Base-by-base conservation (phyloP, 306 rosid genomes). In the Prunus kanzakura region DNA sequence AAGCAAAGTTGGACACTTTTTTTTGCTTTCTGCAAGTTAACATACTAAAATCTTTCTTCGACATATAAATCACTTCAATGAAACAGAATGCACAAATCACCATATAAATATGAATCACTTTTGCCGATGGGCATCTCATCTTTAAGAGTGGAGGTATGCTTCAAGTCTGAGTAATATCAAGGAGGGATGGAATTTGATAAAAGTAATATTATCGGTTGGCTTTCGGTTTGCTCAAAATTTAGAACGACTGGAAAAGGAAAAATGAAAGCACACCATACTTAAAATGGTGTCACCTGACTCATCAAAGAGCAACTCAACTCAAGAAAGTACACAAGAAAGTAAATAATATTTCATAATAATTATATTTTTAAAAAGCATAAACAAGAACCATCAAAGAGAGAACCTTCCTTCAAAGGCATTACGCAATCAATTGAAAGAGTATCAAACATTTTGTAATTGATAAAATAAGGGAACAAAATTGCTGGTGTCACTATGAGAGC, bases 401-500 rank as follows among this genome's bases (percentile, higher is more conserved):
- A 75, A 68, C 50, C 65, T 71, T 75, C 56, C 47, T 38, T 54
- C 3, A 56, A 73, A 51, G 76, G 80, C 81, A 84, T 86, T 86
- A 62, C 56, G 78, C 77, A 79, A 83, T 76, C 79, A 67, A 74
- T 14, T 58, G 73, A n/a, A 72, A 66, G 63, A 58, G 56, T 66
- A 47, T 25, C 56, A 56, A 30, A 0, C 67, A 18, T 49, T 73
- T 14, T 76, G 54, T 64, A 14, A n/a, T 38, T 67, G 52, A 63
- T 62, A 69, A 61, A 47, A 51, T 22, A 49, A 3, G 19, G 16
- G 54, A 75, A 62, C 58, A 73, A 69, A 72, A 74, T 72, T 43
- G 78, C 25, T 80, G 79, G 79, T 80, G 89, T 76, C 80, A 74
- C 74, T 55, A 0, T n/a, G 23, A 79, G 78, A 79, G 81, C 60